Evolutionary conservation across 2,329 filamentous ascomycete genomes (phyloP).

Genomic region (Aspergillus fischeri): DNA sequence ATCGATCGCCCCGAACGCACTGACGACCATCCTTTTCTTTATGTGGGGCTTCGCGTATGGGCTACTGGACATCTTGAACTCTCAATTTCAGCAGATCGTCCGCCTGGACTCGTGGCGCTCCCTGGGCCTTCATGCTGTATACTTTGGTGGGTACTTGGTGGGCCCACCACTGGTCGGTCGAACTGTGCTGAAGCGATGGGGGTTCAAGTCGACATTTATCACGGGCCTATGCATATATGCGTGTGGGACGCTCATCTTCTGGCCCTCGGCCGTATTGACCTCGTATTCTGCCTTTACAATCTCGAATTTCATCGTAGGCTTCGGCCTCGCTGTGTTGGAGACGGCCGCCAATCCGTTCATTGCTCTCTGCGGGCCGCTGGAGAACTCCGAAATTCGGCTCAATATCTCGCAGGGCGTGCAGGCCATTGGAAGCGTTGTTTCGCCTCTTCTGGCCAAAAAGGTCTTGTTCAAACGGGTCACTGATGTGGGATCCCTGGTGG

Average conservation of each 20-base stretch:
- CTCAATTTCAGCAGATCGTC: conserved; percentile 53
- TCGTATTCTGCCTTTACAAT: conserved; percentile 58
- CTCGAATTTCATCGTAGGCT: conserved; percentile 60
- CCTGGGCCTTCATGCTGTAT: conserved; percentile 54
- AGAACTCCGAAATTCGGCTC: conserved; percentile 57
- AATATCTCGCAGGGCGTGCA: conserved; percentile 61
- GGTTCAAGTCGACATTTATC: conserved; percentile 61
- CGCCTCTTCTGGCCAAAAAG: conserved; percentile 56
- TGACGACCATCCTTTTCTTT: conserved; percentile 79
- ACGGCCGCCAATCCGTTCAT: conserved; percentile 61
- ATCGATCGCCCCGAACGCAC: conserved; percentile 52
- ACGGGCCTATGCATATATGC: conserved; percentile 59
- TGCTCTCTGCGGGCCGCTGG: conserved; percentile 56
- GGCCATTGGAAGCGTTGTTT: conserved; percentile 56
- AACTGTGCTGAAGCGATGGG: conserved; percentile 54
- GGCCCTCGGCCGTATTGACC: conserved; percentile 60
- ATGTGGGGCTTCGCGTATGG: conserved; percentile 91
- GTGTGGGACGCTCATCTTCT: conserved; percentile 59
- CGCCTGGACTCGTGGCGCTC: conserved; percentile 30
- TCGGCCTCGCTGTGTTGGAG: conserved; percentile 58
- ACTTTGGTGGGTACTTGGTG: conserved; percentile 57
- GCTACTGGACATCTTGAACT: conserved; percentile 74
- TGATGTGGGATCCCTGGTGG: conserved; percentile 51
- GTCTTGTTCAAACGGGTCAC: conserved; percentile 52
- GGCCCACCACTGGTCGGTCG: conserved; percentile 54